phyloP scores from a whole-genome alignment of 139 green algal genomes.

The Volvox reticuliferus region DNA sequence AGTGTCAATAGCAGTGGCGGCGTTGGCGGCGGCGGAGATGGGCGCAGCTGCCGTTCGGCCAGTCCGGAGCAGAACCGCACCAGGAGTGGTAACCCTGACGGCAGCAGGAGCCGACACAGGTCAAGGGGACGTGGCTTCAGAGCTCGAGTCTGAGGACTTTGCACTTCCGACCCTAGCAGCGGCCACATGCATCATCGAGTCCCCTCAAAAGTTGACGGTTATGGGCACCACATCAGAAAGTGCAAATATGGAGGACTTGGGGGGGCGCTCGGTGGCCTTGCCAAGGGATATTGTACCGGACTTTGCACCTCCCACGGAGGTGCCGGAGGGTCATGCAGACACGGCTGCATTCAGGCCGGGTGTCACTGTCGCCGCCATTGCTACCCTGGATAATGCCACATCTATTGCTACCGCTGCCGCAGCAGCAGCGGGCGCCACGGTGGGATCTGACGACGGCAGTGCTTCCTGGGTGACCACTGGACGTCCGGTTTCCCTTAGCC shows the following conservation, averaged over 20 bases:
- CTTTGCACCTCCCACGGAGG: not conserved
- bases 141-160: not conserved
- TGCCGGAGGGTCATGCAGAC: too few relatives aligned
- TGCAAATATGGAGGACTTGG: not conserved
- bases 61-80: not conserved
- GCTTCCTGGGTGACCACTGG: too few relatives aligned
- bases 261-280: too few relatives aligned
- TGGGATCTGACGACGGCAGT: not conserved
- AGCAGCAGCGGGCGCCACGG: not conserved
- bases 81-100: not conserved
- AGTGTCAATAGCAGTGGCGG: not conserved
- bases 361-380: too few relatives aligned
- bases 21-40: not conserved
- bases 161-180: not conserved
- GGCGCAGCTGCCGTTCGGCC: not conserved
- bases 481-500: too few relatives aligned
- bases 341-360: too few relatives aligned
- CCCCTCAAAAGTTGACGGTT: not conserved
- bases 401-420: too few relatives aligned
- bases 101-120: not conserved
- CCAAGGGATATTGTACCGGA: not conserved
- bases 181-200: not conserved
- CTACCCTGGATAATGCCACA: not conserved
- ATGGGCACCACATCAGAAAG: too few relatives aligned
- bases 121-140: not conserved